phyloP scores from a whole-genome alignment of 257 asterid species.

The Handroanthus guayacan region DNA sequence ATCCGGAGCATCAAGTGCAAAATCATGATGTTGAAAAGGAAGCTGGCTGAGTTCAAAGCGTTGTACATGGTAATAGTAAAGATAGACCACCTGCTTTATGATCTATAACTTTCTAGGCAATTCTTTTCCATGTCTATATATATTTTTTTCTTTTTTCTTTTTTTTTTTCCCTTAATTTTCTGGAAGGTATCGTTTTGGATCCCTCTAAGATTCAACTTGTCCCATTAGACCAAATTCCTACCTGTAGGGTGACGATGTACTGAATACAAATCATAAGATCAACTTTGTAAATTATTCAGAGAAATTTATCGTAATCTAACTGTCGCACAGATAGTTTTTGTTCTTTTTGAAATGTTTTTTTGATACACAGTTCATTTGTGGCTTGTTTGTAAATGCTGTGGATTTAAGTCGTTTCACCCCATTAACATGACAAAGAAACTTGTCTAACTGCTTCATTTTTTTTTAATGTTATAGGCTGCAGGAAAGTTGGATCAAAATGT shows the following conservation, averaged over 20 bases:
- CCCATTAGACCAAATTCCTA: background rate
- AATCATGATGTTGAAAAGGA: background rate
- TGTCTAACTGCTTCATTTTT: background rate
- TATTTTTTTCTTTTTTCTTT: background rate
- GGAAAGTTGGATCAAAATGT: background rate
- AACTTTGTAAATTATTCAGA: background rate
- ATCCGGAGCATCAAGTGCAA: too few relatives aligned
- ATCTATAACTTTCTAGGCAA: background rate
- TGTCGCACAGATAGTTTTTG: background rate
- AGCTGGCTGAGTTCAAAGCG: background rate
- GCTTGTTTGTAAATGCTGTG: background rate
- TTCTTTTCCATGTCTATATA: background rate
- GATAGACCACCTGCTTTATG: constrained; percentile 24
- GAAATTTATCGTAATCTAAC: background rate
- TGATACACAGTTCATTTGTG: background rate
- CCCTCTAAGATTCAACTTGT: background rate
- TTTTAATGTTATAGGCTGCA: background rate
- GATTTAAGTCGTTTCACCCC: background rate
- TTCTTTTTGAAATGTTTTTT: background rate
- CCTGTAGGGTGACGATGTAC: background rate
- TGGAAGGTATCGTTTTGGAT: background rate
- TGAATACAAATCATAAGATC: background rate
- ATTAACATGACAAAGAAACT: background rate
- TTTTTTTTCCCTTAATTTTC: background rate
- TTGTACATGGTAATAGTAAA: background rate